These are phyloP conservation scores for Rutidosis leptorrhynchoides DNA, from an alignment of 129 eudicot genomes.

Conservation along the genomic window DNA sequence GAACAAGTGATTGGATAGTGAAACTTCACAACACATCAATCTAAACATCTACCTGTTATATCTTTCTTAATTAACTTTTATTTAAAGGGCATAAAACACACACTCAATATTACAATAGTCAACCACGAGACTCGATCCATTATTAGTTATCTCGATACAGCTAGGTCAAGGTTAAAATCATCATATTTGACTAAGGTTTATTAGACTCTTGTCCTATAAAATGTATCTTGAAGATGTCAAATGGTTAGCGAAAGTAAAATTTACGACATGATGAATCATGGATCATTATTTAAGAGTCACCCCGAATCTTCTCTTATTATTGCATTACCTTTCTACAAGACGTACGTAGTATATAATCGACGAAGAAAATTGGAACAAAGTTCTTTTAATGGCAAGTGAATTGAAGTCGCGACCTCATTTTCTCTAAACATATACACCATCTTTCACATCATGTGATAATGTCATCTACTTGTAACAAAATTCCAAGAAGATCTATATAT, in stretches of 20 bases:
- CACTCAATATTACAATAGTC: too few species aligned
- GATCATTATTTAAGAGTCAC: neutral
- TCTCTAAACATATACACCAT: too few species aligned
- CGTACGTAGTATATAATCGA: neutral
- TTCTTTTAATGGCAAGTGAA: neutral
- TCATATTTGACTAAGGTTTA: neutral
- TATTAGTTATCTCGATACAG: too few species aligned
- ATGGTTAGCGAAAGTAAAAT: slow-evolving; percentile 5
- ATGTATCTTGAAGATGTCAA: slow-evolving; percentile 3
- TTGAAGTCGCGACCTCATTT: neutral
- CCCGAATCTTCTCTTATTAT: neutral
- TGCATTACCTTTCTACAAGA: neutral
- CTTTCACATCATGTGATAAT: neutral
- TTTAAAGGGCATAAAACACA: too few species aligned
- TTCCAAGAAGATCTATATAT: neutral
- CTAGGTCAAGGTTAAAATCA: too few species aligned
- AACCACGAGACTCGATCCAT: too few species aligned
- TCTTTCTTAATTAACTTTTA: too few species aligned
- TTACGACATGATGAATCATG: neutral
- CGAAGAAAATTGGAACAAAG: neutral
- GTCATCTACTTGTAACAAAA: neutral
- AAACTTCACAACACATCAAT: neutral
- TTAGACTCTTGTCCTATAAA: neutral
- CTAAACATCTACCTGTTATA: neutral
- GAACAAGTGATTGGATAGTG: neutral